Percentiles rank a stretch among this genome's conserved stretches.
Conservation (phyloP, 1,284 basidiomycete genomes). For the Apiotrichum mycotoxinovorans region DNA sequence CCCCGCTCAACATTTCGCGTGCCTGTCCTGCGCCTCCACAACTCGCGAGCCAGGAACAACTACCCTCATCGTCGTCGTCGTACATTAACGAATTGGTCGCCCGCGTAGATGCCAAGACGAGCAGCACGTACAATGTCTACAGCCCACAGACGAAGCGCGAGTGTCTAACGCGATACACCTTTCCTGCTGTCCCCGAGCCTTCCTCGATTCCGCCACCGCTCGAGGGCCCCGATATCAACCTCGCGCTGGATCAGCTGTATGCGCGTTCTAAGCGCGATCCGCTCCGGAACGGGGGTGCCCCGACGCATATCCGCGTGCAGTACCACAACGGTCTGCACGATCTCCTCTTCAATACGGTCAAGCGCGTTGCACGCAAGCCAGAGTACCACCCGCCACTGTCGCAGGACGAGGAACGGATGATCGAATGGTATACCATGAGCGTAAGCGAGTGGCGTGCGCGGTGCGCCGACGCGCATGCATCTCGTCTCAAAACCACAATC, state of each 20-base stretch:
- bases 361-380: background rate
- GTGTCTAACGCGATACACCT: conserved; percentile 6
- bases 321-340: conserved; percentile 2
- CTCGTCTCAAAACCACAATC: background rate
- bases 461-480: background rate
- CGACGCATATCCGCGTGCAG: conserved; percentile 3
- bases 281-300: background rate
- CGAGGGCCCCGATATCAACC: conserved; percentile 2
- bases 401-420: background rate
- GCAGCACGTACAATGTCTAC: background rate
- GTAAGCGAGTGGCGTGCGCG: background rate
- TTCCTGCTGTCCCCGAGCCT: background rate
- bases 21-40: background rate
- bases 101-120: background rate
- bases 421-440: background rate
- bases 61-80: background rate
- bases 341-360: background rate
- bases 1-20: background rate
- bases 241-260: background rate
- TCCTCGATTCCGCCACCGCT: background rate
- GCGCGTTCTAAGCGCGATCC: background rate
- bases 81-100: background rate
- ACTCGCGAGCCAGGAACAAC: background rate
- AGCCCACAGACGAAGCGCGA: conserved; percentile 2
- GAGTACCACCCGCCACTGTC: background rate